phyloP scores from a whole-genome alignment of 306 rosid genomes.

The Cicer pinnatifidum region DNA sequence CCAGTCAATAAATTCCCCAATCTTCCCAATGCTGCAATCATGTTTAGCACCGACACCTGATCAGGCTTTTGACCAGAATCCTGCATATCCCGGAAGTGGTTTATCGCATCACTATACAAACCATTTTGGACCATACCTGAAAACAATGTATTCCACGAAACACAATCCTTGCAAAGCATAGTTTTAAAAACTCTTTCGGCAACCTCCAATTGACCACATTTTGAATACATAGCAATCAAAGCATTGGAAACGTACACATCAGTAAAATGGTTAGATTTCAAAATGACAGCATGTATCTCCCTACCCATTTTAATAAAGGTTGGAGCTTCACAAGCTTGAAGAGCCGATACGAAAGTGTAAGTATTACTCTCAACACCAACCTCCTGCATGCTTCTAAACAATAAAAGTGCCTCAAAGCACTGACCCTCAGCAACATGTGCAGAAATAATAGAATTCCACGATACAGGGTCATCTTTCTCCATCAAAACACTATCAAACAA shows the following conservation, averaged over 20 bases:
- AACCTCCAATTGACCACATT: conserved; percentile 56
- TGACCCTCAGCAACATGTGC: conserved; percentile 59
- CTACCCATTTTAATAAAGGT: conserved; percentile 52
- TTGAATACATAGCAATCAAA: conserved; percentile 69
- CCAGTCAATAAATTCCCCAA: conserved; percentile 59
- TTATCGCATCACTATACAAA: conserved; percentile 54
- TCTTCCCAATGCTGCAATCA: conserved; percentile 64
- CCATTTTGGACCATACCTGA: conserved; percentile 73
- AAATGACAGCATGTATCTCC: conserved; percentile 66
- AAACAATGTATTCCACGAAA: conserved; percentile 74
- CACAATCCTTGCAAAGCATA: conserved; percentile 57
- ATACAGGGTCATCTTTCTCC: conserved; percentile 60
- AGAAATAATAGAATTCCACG: conserved; percentile 75
- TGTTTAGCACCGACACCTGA: conserved; percentile 62
- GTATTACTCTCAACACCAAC: conserved; percentile 50
- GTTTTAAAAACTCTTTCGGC: conserved; percentile 55
- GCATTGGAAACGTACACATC: conserved; percentile 70
- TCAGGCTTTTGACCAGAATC: conserved; percentile 56
- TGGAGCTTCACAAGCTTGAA: conserved; percentile 69
- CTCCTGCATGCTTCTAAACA: conserved; percentile 62
- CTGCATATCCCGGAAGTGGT: conserved; percentile 57
- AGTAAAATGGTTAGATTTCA: conserved; percentile 53
- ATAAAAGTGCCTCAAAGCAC: conserved; percentile 55
- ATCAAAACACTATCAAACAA: conserved; percentile 55
- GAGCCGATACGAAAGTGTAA: conserved; percentile 68